These are phyloP conservation scores for Pyrus betulifolia DNA, from an alignment of 306 rosid species.

Conservation along the genomic window DNA sequence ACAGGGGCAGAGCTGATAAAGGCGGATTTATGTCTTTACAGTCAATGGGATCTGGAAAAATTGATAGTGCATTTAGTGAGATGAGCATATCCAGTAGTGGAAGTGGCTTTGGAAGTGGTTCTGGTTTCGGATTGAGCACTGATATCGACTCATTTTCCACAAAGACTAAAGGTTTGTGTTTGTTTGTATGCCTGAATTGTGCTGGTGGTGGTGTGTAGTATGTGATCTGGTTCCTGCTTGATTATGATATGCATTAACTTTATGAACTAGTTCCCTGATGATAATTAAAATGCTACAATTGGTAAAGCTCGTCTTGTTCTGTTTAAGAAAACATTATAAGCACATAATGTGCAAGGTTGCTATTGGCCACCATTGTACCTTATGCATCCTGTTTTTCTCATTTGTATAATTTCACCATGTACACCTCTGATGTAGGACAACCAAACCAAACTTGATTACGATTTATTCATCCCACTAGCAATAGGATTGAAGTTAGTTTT, in stretches of 20 bases:
- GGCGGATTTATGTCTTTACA: conserved; percentile 74
- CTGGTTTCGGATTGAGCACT: conserved; percentile 65
- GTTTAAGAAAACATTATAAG: background rate
- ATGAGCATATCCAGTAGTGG: conserved; percentile 75
- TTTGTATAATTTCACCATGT: conserved; percentile 15
- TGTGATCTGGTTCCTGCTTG: background rate
- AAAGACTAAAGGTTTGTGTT: conserved; percentile 73
- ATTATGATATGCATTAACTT: background rate
- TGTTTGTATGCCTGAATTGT: conserved; percentile 11
- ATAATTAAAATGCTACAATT: background rate
- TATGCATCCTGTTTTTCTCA: background rate
- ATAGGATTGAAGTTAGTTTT: background rate
- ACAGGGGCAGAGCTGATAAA: conserved; percentile 78
- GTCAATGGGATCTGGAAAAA: conserved; percentile 91
- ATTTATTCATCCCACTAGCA: no score
- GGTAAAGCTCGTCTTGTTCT: background rate
- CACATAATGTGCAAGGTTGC: background rate
- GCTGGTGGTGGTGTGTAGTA: background rate
- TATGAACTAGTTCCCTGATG: background rate
- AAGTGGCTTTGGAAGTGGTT: conserved; percentile 82
- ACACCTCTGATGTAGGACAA: background rate
- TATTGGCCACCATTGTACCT: background rate
- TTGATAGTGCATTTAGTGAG: conserved; percentile 68
- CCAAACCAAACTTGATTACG: no score
- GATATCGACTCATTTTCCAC: conserved; percentile 69